Conservation (phyloP, 768 basidiomycete genomes). For the Strobilomyces confusus region DNA sequence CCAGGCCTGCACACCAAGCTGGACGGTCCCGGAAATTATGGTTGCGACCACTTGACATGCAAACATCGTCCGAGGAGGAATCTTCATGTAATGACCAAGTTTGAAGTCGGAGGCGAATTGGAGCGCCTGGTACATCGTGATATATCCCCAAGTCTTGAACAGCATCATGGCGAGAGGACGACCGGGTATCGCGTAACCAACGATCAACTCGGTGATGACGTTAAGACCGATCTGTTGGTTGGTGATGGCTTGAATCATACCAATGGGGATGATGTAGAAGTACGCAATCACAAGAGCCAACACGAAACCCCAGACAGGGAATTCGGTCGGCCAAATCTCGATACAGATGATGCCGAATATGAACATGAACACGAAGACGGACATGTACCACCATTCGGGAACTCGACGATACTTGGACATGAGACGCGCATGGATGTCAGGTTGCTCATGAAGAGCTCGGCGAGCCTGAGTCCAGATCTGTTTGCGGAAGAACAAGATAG, state of each 20-base stretch:
- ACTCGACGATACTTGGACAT: slow-evolving; percentile 57
- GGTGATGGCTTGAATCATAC: slow-evolving; percentile 74
- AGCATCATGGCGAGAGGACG: slow-evolving; percentile 80
- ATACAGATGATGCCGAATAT: slow-evolving; percentile 59
- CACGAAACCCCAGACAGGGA: slow-evolving; percentile 43
- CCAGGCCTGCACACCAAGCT: slow-evolving; percentile 73
- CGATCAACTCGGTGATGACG: slow-evolving; percentile 72
- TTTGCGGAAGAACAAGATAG: slow-evolving; percentile 52
- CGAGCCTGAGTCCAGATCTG: slow-evolving; percentile 52
- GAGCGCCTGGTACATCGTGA: slow-evolving; percentile 48
- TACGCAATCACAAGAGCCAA: slow-evolving; percentile 41
- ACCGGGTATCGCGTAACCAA: slow-evolving; percentile 63
- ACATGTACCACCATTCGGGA: slow-evolving; percentile 58
- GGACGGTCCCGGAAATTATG: slow-evolving; percentile 64
- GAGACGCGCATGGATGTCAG: slow-evolving; percentile 58
- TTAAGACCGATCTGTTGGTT: slow-evolving; percentile 70
- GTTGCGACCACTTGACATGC: slow-evolving; percentile 53
- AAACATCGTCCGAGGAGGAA: slow-evolving; percentile 75
- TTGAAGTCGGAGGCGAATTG: slow-evolving; percentile 75
- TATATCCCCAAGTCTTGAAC: slow-evolving; percentile 82
- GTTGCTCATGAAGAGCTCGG: slow-evolving; percentile 48
- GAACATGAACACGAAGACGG: slow-evolving; percentile 45
- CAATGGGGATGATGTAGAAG: slow-evolving; percentile 74
- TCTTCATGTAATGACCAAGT: slow-evolving; percentile 61
- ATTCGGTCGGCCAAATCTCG: slow-evolving; percentile 57